A percentile compares a stretch with the other conserved stretches of the same genome.
Evolutionary conservation across 441 rosid genomes (phyloP).

Genomic region (Adansonia madagascariensis): DNA sequence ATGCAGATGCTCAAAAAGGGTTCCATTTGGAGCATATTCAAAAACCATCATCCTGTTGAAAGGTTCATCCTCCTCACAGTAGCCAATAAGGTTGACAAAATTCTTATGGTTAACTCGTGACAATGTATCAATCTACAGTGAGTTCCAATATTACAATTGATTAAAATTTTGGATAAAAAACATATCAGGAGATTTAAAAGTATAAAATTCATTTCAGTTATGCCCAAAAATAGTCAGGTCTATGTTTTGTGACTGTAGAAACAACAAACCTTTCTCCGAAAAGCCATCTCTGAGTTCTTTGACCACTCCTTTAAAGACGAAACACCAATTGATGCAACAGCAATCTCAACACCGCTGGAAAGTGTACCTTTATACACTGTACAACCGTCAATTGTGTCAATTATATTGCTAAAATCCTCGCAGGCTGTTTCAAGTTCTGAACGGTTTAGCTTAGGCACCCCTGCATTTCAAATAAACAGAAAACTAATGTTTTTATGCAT

Average conservation of each 20-base stretch:
- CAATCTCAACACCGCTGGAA: slow-evolving; percentile 89
- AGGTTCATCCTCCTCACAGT: slow-evolving; percentile 79
- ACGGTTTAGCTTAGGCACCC: slow-evolving; percentile 91
- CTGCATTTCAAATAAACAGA: slow-evolving; percentile 39
- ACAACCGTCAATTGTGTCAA: slow-evolving; percentile 47
- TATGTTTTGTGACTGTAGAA: slow-evolving; percentile 6
- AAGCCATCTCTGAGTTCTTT: slow-evolving; percentile 54
- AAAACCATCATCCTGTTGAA: slow-evolving; percentile 92
- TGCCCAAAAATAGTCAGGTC: not conserved
- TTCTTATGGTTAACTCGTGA: slow-evolving; percentile 85
- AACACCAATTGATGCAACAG: slow-evolving; percentile 58
- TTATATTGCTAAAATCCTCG: slow-evolving; percentile 90
- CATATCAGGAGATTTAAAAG: slow-evolving; percentile 8
- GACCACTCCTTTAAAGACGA: slow-evolving; percentile 62
- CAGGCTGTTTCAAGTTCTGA: slow-evolving; percentile 84
- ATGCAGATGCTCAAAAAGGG: slow-evolving; percentile 82
- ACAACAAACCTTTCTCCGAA: slow-evolving; percentile 59
- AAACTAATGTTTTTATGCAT: not conserved
- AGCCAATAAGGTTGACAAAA: slow-evolving; percentile 88
- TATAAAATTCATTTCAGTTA: not conserved
- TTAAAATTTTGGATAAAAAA: not conserved
- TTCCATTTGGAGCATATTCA: slow-evolving; percentile 93
- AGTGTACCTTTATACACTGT: slow-evolving; percentile 80
- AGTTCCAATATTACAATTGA: not conserved
- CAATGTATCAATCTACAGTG: slow-evolving; percentile 61